phyloP scores from a whole-genome alignment of 441 rosid species.

The Capsella rubella region DNA sequence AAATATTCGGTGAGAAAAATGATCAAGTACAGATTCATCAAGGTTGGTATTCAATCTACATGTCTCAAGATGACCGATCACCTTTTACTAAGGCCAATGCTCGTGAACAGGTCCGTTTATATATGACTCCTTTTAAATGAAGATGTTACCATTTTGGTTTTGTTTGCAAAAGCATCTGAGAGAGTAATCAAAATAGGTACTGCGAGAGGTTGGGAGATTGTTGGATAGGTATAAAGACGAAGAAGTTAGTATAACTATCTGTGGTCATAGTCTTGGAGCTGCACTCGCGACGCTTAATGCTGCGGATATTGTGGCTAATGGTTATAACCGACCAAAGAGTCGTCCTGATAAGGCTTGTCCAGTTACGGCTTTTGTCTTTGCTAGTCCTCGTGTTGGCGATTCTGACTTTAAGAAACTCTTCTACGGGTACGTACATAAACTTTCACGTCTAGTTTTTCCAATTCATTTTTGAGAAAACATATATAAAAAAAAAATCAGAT shows the following conservation, averaged over 20 bases:
- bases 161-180: slow-evolving; percentile 7
- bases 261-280: slow-evolving; percentile 91
- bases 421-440: slow-evolving; percentile 35
- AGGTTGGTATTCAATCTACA: slow-evolving; percentile 87
- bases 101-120: slow-evolving; percentile 64
- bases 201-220: slow-evolving; percentile 66
- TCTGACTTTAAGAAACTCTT: slow-evolving; percentile 56
- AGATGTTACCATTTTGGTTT: background rate
- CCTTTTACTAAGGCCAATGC: slow-evolving; percentile 65
- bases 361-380: slow-evolving; percentile 76
- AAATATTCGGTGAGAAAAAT: slow-evolving; percentile 52
- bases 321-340: slow-evolving; percentile 54
- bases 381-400: slow-evolving; percentile 84
- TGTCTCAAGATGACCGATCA: slow-evolving; percentile 72
- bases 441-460: too few relatives aligned
- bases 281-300: slow-evolving; percentile 84
- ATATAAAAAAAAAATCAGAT: background rate
- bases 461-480: background rate
- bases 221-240: slow-evolving; percentile 70
- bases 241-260: slow-evolving; percentile 72
- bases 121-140: background rate
- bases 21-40: slow-evolving; percentile 61
- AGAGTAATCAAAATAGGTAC: slow-evolving; percentile 50
- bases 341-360: slow-evolving; percentile 48
- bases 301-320: slow-evolving; percentile 70